Evolutionary conservation across 164 flowering plant genomes (phyloP).

Genomic region (Buxus sempervirens): DNA sequence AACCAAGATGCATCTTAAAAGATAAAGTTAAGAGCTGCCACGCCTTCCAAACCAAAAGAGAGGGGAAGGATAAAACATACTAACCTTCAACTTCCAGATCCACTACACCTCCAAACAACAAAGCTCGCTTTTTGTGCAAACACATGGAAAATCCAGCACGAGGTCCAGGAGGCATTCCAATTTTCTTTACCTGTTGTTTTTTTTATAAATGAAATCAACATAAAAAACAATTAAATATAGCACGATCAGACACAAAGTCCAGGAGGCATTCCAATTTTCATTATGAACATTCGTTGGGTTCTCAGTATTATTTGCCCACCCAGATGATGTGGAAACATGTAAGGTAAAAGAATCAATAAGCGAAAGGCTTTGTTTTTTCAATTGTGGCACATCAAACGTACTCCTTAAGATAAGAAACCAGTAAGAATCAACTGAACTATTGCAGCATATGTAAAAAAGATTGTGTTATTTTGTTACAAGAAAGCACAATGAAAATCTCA

Average conservation of each 20-base stretch:
- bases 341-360: no score
- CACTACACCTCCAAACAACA: constrained; percentile 97
- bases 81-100: constrained; percentile 94
- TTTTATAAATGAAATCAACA: not conserved
- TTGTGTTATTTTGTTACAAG: no score
- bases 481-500: no score
- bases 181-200: constrained; percentile 88
- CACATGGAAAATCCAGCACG: constrained; percentile 98
- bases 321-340: no score
- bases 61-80: constrained; percentile 5
- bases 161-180: constrained; percentile 98
- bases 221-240: not conserved
- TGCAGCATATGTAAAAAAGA: no score
- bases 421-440: no score
- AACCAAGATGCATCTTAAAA: not conserved
- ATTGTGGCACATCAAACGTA: no score
- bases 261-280: no score
- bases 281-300: not conserved
- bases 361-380: no score
- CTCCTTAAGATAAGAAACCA: no score
- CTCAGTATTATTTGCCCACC: no score
- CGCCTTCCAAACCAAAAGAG: not conserved
- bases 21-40: not conserved
- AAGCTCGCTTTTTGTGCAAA: constrained; percentile 89
- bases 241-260: no score